Percentiles rank a stretch among this genome's conserved stretches.
Conservation (phyloP, 371 early-diverging fungal species). For the Parasitella parasitica region DNA sequence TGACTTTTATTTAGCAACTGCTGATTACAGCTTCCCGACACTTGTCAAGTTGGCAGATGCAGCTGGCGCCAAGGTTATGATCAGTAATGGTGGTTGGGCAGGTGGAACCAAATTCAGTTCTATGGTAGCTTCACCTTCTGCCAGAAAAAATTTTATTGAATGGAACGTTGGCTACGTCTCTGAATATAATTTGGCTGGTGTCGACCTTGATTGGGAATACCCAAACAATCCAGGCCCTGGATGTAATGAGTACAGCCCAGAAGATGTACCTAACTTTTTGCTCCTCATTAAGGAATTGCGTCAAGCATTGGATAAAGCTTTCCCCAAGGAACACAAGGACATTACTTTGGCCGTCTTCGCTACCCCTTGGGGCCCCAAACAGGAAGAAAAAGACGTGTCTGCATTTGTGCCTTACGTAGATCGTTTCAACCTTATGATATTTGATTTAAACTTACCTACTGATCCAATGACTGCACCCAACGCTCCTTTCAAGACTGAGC, state of each 20-base stretch:
- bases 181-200: constrained; percentile 52
- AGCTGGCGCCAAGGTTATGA: constrained; percentile 49
- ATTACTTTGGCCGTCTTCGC: constrained; percentile 68
- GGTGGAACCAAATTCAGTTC: constrained; percentile 54
- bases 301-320: constrained; percentile 47
- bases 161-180: constrained; percentile 43
- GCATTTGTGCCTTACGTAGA: constrained; percentile 61
- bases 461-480: constrained; percentile 56
- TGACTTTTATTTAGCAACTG: background rate
- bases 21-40: background rate
- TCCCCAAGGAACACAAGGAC: constrained; percentile 46
- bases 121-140: constrained; percentile 42
- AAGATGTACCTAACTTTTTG: constrained; percentile 50
- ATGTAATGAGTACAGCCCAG: constrained; percentile 49
- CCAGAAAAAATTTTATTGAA: constrained; percentile 49
- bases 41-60: constrained; percentile 43
- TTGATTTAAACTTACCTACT: constrained; percentile 51
- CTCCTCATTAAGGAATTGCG: constrained; percentile 62
- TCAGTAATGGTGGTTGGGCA: constrained; percentile 70
- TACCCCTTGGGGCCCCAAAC: constrained; percentile 50
- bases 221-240: constrained; percentile 53
- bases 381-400: constrained; percentile 53
- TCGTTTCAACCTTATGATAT: constrained; percentile 61
- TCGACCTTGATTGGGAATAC: constrained; percentile 48
- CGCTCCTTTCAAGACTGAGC: constrained; percentile 54